Percentiles rank a stretch among this genome's conserved stretches.
phyloP scores from a whole-genome alignment of 768 basidiomycete genomes.

The Candolleomyces eurysporus region DNA sequence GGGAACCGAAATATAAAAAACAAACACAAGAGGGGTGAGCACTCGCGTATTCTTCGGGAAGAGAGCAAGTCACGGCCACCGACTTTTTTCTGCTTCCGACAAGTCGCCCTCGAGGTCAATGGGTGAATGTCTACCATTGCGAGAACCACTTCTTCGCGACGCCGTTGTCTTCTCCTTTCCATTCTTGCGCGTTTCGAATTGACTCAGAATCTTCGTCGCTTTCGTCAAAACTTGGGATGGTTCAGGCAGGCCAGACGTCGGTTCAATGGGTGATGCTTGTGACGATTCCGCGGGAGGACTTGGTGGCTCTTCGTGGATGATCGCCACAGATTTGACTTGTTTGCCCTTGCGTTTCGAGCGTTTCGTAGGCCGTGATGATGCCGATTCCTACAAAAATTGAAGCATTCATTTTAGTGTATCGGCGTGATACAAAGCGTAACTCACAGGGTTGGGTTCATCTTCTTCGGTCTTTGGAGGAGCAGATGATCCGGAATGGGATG shows the following conservation, averaged over 20 bases:
- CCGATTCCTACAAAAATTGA: conserved; percentile 26
- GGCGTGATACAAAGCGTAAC: conserved; percentile 1
- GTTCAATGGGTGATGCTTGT: not conserved
- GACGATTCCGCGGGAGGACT: conserved; percentile 28
- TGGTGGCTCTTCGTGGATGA: conserved; percentile 33
- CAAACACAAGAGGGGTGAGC: not conserved
- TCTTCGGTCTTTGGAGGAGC: conserved; percentile 8
- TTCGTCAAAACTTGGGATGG: not conserved
- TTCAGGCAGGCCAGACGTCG: not conserved
- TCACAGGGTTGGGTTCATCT: conserved; percentile 21
- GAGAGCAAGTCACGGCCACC: conserved; percentile 4
- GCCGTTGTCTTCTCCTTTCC: not conserved
- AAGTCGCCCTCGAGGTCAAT: not conserved
- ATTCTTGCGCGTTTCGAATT: not conserved
- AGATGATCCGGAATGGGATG: not conserved
- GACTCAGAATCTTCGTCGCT: not conserved
- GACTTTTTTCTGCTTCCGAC: conserved; percentile 4
- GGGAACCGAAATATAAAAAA: not conserved
- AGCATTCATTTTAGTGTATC: not conserved
- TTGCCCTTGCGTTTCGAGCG: conserved; percentile 38
- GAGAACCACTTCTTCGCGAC: not conserved
- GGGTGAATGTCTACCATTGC: not conserved
- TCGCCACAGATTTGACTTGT: conserved; percentile 40
- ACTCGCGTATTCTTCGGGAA: conserved; percentile 1
- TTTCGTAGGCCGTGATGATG: conserved; percentile 32